These are phyloP conservation scores for Xerophyta viscosa DNA, from an alignment of 106 monocot genomes.

Conservation along the genomic window DNA sequence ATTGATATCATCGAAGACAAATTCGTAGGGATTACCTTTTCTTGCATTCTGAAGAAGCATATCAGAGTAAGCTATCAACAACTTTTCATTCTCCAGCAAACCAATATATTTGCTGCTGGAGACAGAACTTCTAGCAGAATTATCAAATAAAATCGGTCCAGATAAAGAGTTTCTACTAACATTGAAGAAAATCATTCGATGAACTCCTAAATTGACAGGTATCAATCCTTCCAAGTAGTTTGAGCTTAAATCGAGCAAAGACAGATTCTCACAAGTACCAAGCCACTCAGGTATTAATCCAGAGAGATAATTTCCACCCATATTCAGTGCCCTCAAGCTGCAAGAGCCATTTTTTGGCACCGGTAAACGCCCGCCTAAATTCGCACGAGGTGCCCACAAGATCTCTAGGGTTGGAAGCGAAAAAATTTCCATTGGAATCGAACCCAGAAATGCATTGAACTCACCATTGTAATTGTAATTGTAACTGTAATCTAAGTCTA, in stretches of 20 bases:
- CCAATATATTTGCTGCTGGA: background rate
- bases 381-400: slow-evolving; percentile 63
- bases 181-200: slow-evolving; percentile 43
- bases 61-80: slow-evolving; percentile 13
- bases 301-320: slow-evolving; percentile 46
- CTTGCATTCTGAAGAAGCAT: slow-evolving; percentile 12
- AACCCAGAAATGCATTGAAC: slow-evolving; percentile 51
- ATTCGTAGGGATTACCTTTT: slow-evolving; percentile 11
- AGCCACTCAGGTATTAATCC: slow-evolving; percentile 35
- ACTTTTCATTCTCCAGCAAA: slow-evolving; percentile 4
- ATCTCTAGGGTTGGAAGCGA: slow-evolving; percentile 28
- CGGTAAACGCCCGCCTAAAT: slow-evolving; percentile 37
- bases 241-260: slow-evolving; percentile 51
- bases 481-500: background rate
- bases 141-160: slow-evolving; percentile 15
- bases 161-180: slow-evolving; percentile 35
- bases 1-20: slow-evolving; percentile 4
- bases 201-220: slow-evolving; percentile 18
- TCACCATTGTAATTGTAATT: too few relatives aligned
- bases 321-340: slow-evolving; percentile 36
- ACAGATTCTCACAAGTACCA: slow-evolving; percentile 23
- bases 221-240: slow-evolving; percentile 34
- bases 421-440: slow-evolving; percentile 26
- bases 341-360: slow-evolving; percentile 14
- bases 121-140: background rate